These are phyloP conservation scores for Hemisphaericaspora xylofermentans DNA, from an alignment of 1,139 yeast genomes.

Conservation along the genomic window DNA sequence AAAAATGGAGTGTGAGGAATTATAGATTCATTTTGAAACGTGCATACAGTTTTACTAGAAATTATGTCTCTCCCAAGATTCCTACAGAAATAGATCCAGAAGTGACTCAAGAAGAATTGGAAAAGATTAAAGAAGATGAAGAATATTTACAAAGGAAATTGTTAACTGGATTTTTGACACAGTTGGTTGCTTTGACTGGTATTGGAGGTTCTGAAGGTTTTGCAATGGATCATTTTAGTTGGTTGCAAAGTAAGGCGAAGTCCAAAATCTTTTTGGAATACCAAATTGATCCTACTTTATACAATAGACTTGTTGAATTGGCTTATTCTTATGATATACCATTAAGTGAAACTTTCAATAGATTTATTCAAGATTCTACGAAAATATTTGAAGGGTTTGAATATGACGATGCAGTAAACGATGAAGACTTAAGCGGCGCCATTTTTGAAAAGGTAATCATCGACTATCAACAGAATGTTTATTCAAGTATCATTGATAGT, in stretches of 20 bases:
- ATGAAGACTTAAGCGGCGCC: constrained; percentile 26
- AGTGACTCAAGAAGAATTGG: constrained; percentile 36
- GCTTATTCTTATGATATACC: constrained; percentile 65
- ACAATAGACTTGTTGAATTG: constrained; percentile 52
- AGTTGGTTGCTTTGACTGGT: constrained; percentile 42
- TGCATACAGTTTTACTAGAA: constrained; percentile 63
- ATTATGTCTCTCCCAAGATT: constrained; percentile 52
- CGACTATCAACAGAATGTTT: constrained; percentile 35
- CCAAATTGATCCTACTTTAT: constrained; percentile 17
- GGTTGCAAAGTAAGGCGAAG: constrained; percentile 18
- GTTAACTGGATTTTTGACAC: constrained; percentile 42
- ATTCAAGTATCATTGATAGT: constrained; percentile 25
- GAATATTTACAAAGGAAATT: constrained; percentile 49
- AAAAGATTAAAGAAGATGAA: constrained; percentile 49
- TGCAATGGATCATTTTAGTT: constrained; percentile 25
- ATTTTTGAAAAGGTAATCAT: constrained; percentile 35
- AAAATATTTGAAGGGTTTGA: constrained; percentile 25
- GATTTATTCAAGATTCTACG: constrained; percentile 28
- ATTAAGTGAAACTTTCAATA: constrained; percentile 38
- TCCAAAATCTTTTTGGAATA: constrained; percentile 16
- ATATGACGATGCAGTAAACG: constrained; percentile 19
- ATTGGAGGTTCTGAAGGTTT: constrained; percentile 23
- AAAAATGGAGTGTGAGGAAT: constrained; percentile 18
- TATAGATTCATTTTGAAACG: constrained; percentile 54
- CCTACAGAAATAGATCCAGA: constrained; percentile 33